Percentiles rank a stretch among this genome's conserved stretches.
Evolutionary conservation across 192 early-diverging fungal species (phyloP).

Genomic region (Podila minutissima): DNA sequence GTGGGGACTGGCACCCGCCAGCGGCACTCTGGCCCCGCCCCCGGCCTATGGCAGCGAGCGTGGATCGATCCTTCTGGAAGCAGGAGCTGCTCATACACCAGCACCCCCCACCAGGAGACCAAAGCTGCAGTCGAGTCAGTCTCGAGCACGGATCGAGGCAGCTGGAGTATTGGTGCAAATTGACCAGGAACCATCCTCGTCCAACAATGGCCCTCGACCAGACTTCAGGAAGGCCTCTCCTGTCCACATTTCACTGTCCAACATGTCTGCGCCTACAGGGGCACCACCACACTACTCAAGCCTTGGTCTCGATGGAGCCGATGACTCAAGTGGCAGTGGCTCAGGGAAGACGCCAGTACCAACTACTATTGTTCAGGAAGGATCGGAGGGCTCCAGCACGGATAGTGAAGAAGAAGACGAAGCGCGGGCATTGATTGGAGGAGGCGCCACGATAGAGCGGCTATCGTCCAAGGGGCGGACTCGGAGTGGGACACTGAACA

Average conservation of each 20-base stretch:
- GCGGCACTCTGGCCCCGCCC: conserved; percentile 78
- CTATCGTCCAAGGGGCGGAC: not conserved
- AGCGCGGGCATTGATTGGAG: conserved; percentile 1
- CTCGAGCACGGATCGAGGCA: conserved; percentile 30
- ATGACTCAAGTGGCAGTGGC: not conserved
- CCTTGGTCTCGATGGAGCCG: not conserved
- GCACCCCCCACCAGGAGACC: conserved; percentile 19
- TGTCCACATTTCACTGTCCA: conserved; percentile 19
- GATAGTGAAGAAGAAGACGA: not conserved
- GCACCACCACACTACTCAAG: conserved; percentile 38
- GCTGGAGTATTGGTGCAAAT: conserved; percentile 37
- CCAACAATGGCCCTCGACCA: not conserved
- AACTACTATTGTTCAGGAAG: not conserved
- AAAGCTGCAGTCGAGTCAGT: conserved; percentile 31
- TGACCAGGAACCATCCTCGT: conserved; percentile 13
- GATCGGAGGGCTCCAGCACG: not conserved
- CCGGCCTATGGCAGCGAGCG: conserved; percentile 82
- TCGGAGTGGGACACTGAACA: conserved; percentile 2
- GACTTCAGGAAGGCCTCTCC: not conserved
- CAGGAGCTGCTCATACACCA: conserved; percentile 12
- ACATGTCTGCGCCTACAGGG: conserved; percentile 20
- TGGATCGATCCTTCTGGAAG: conserved; percentile 71
- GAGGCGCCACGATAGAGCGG: not conserved
- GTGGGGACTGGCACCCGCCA: conserved; percentile 80
- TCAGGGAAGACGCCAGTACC: not conserved